A percentile compares a stretch with the other conserved stretches of the same genome.
phyloP scores from a whole-genome alignment of 441 rosid genomes.

The Caryocar brasiliense region DNA sequence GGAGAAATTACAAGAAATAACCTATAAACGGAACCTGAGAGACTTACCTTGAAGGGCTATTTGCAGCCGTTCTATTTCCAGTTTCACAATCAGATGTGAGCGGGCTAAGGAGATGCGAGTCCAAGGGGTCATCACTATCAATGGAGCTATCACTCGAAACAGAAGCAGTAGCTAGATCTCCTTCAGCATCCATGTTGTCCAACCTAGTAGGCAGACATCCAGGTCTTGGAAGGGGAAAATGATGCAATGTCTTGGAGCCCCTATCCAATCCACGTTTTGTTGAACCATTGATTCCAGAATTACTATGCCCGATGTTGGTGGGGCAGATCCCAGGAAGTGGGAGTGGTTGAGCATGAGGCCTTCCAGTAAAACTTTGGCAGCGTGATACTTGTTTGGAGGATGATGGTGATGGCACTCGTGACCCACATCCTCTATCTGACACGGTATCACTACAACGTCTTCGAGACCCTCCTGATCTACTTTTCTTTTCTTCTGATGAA shows the following conservation, averaged over 20 bases:
- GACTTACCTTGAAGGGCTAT: constrained; percentile 48
- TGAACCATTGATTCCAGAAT: constrained; percentile 36
- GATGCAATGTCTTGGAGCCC: constrained; percentile 21
- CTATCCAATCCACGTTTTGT: constrained; percentile 32
- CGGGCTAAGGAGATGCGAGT: constrained; percentile 51
- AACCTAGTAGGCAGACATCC: constrained; percentile 24
- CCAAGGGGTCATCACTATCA: constrained; percentile 48
- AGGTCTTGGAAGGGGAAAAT: constrained; percentile 53
- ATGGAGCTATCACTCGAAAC: constrained; percentile 44
- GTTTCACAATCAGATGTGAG: constrained; percentile 56
- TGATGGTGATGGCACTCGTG: constrained; percentile 50
- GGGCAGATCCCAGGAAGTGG: constrained; percentile 46
- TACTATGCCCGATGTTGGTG: constrained; percentile 24
- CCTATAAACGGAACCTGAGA: no score
- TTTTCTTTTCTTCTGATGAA: constrained; percentile 37
- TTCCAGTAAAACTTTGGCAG: constrained; percentile 62
- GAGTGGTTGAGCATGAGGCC: constrained; percentile 65
- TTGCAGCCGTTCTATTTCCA: constrained; percentile 39
- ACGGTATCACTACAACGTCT: constrained; percentile 31
- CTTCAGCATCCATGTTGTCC: constrained; percentile 32
- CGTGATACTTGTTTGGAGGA: constrained; percentile 50
- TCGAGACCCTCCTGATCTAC: constrained; percentile 33
- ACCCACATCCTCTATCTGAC: constrained; percentile 48
- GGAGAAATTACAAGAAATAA: no score
- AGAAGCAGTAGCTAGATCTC: constrained; percentile 50